Conservation (phyloP, 148 eudicot species). For the Camellia japonica region DNA sequence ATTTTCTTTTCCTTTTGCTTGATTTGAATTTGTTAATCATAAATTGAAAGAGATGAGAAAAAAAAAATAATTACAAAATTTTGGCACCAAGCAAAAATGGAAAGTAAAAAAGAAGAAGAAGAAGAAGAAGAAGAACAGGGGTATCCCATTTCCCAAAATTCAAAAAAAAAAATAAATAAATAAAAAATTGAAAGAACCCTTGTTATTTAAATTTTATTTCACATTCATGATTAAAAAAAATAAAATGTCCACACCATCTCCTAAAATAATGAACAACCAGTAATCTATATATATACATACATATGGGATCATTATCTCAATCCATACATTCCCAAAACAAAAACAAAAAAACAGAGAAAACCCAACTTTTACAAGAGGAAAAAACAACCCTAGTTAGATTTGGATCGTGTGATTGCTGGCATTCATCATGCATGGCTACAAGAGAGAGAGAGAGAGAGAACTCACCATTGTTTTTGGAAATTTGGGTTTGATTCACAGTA, state of each 20-base stretch:
- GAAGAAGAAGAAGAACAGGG: too few species aligned
- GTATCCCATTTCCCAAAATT: not conserved
- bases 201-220: not conserved
- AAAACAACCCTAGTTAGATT: not conserved
- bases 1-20: not conserved
- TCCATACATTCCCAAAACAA: not conserved
- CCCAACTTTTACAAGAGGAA: not conserved
- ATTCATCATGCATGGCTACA: conserved; percentile 7
- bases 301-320: too few species aligned
- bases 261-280: not conserved
- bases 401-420: not conserved
- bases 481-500: conserved; percentile 8
- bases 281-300: too few species aligned
- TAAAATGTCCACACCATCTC: not conserved
- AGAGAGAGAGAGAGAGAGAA: not conserved
- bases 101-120: too few species aligned
- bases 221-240: not conserved
- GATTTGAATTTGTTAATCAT: not conserved
- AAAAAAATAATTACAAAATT: not conserved
- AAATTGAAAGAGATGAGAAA: too few species aligned
- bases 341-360: not conserved
- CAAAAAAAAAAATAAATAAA: not conserved
- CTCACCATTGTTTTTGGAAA: conserved; percentile 29
- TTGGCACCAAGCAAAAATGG: not conserved
- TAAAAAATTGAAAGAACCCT: not conserved